A percentile compares a stretch with the other conserved stretches of the same genome.
phyloP scores from a whole-genome alignment of 2,329 filamentous ascomycete species.

The Pseudocercospora fijiensis region DNA sequence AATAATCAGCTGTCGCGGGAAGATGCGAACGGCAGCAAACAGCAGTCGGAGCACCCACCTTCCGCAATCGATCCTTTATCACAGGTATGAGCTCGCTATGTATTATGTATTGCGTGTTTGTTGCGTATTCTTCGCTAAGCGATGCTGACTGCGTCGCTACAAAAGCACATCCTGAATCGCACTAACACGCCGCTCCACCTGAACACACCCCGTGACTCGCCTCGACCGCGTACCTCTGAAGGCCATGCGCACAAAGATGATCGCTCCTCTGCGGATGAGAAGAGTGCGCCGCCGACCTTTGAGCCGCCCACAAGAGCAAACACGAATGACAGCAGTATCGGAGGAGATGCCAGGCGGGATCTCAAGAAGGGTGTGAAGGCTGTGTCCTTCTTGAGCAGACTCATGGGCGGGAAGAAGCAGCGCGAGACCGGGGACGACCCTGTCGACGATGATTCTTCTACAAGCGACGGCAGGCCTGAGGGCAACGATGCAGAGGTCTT shows the following conservation, averaged over 20 bases:
- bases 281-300: conserved; percentile 19
- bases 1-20: conserved; percentile 21
- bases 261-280: conserved; percentile 19
- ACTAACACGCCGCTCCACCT: conserved; percentile 54
- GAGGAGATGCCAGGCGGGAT: conserved; percentile 27
- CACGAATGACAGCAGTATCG: conserved; percentile 21
- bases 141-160: conserved; percentile 26
- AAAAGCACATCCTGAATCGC: conserved; percentile 60
- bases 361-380: conserved; percentile 79
- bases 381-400: conserved; percentile 83
- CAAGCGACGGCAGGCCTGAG: conserved; percentile 70
- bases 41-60: conserved; percentile 35
- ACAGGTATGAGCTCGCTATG: conserved; percentile 53
- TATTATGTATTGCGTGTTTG: conserved; percentile 8
- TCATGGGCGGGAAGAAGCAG: conserved; percentile 67
- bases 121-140: background rate
- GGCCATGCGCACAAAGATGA: conserved; percentile 26
- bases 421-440: conserved; percentile 43
- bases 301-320: conserved; percentile 25
- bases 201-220: conserved; percentile 37
- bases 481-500: conserved; percentile 82
- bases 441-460: conserved; percentile 52
- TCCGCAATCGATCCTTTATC: conserved; percentile 66
- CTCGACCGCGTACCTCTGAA: conserved; percentile 42
- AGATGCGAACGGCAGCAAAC: conserved; percentile 19